Conservation (phyloP, 441 rosid species). For the Manihot esculenta region DNA sequence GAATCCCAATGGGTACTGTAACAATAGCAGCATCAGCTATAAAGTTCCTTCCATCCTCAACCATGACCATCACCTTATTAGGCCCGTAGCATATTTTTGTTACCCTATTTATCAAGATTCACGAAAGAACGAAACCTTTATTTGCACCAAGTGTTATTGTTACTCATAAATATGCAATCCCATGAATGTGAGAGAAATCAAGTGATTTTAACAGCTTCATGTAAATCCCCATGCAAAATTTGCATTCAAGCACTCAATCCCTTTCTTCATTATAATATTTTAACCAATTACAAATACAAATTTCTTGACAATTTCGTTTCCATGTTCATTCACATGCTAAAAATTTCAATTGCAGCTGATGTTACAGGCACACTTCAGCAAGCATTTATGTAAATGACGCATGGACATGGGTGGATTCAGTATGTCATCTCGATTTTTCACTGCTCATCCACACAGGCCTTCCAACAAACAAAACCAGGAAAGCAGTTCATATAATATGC, state of each 20-base stretch:
- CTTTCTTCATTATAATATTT: background rate
- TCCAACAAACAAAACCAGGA: background rate
- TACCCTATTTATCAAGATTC: constrained; percentile 44
- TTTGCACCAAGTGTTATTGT: background rate
- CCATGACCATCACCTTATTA: constrained; percentile 55
- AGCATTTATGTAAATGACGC: background rate
- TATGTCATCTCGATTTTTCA: background rate
- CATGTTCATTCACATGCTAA: background rate
- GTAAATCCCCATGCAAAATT: background rate
- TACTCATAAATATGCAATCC: too few relatives aligned
- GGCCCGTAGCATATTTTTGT: constrained; percentile 45
- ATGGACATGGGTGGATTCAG: background rate
- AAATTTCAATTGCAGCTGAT: background rate
- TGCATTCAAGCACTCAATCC: background rate
- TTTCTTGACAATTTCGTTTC: background rate
- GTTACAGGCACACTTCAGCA: background rate
- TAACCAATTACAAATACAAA: background rate
- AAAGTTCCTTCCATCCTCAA: constrained; percentile 56
- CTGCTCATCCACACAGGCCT: background rate
- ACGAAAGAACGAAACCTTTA: constrained; percentile 18
- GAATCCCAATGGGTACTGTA: constrained; percentile 77
- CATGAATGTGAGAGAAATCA: too few relatives aligned
- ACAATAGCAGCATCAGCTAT: constrained; percentile 74
- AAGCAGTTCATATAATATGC: background rate
- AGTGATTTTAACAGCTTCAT: too few relatives aligned